Base-by-base conservation (phyloP, 306 rosid species). In the Senna siamea region DNA sequence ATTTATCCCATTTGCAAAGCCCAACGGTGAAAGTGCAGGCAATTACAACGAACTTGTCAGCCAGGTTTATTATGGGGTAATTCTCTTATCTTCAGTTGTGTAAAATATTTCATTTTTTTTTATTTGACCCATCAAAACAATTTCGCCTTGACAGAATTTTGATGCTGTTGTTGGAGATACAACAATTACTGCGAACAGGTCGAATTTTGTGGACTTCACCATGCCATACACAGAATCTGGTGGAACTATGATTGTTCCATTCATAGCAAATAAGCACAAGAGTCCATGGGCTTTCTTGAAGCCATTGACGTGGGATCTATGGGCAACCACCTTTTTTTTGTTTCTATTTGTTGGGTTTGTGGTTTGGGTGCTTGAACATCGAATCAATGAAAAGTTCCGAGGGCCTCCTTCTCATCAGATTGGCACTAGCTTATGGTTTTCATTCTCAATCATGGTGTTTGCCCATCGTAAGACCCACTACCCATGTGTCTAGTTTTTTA, bases 201-300 rank as follows among this genome's bases (percentile, higher is more conserved):
- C 93, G 2, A 23, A 17, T 1, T 81, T 51, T 37, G 88, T 87
- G 2, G 93, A 91, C 51, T 91, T 89, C 38, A 82, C 89, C 0
- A 66, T 84, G 64, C 95, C 94, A 0, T 88, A 68, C 76, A 85
- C 89, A 7, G 87, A 87, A 71, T 83, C 97, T 7, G 94, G 92
- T 1, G 79, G 87, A 9, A 77, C 88, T 19, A 84, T 91, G 87
- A 66, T 91, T 0, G 95, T 87, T 69, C 90, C 86, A n/a, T 48
- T 80, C 7, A 7, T 37, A 37, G 40, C 4, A 81, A 43, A 60
- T 76, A 70, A 8, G 63, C 0, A 30, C 4, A 73, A 77, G 80
- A 87, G 73, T 35, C 83, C 88, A 0, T 87, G 95, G 95, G 76
- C 85, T 46, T 91, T 89, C 70, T 52, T 91, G 47, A 87, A 87